Base-by-base conservation (phyloP, 1,139 yeast genomes). In the Taphrina betulina region DNA sequence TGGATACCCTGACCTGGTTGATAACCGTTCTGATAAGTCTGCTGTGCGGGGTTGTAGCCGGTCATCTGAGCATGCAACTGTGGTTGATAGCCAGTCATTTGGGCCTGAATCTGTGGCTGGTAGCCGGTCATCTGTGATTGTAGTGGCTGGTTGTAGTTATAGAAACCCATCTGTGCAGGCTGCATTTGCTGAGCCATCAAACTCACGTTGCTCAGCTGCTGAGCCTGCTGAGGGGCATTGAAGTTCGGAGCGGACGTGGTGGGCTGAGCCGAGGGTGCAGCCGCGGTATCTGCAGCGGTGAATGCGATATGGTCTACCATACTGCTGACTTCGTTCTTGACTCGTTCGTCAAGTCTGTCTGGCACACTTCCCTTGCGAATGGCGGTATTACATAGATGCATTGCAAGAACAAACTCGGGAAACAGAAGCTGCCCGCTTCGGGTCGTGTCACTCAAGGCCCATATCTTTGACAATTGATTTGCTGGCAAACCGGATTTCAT, bases 391-490 rank as follows among this genome's bases (percentile, higher is more conserved):
- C 96, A 89, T 63, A 92, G 76, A 68, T 88, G 95, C 76, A 92
- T 81, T 16, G 96, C 95, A 64, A 90, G 75, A 10, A 95, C 95
- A 73, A 92, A 92, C 68, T 92, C 97, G 0, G 98, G 98, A 66
- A 90, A 92, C 61, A 92, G 72, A 59, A 92, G 76, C 45, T 82
- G 78, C 1, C 97, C 97, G 2, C 95, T 82, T 65, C 82, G 84
- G 64, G 83, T 85, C 1, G 95, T 84, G 67, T 92, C 98, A 22
- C 95, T 79, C 62, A 92, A 74, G 7, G 38, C 42, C 98, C 98
- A 92, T 59, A 92, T 83, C 63, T 84, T 87, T 1, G 95, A 95
- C 65, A 92, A 75, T 28, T 84, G 79, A 33, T 80, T 79, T 0
- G 96, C 88, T 35, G 80, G 73, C 58, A 92, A 75, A 2, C 88